Conservation (phyloP, 2,329 filamentous ascomycete species). For the Arthroderma sp. region DNA sequence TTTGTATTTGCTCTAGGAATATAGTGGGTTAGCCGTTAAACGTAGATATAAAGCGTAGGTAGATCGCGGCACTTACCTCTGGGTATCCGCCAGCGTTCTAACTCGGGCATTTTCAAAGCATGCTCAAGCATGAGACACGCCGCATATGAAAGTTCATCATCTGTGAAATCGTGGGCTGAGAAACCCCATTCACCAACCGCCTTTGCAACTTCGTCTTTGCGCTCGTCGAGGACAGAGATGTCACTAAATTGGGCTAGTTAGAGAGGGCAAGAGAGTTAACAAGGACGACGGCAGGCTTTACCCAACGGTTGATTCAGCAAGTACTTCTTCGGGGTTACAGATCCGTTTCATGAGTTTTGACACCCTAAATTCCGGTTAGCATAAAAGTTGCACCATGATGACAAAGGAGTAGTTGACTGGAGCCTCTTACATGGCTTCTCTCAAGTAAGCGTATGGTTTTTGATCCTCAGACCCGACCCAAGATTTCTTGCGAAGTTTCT, state of each 20-base stretch:
- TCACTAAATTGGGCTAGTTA: conserved; percentile 32
- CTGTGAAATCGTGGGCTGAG: conserved; percentile 74
- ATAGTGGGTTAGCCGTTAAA: not conserved
- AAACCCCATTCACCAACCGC: conserved; percentile 75
- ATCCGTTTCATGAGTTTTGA: conserved; percentile 81
- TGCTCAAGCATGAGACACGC: conserved; percentile 85
- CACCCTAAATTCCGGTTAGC: conserved; percentile 38
- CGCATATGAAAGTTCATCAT: conserved; percentile 79
- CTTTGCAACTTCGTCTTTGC: conserved; percentile 51
- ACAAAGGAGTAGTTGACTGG: conserved; percentile 2
- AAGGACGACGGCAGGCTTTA: not conserved
- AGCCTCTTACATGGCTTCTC: conserved; percentile 60
- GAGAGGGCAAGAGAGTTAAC: not conserved
- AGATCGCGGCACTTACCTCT: conserved; percentile 45
- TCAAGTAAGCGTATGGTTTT: conserved; percentile 75
- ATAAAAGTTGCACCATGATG: conserved; percentile 3
- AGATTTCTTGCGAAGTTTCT: conserved; percentile 67
- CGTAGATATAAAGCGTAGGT: too few species aligned
- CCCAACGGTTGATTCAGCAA: conserved; percentile 39
- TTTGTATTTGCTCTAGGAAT: conserved; percentile 58
- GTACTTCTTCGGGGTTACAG: conserved; percentile 54
- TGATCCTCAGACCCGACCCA: conserved; percentile 82
- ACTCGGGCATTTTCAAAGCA: conserved; percentile 65
- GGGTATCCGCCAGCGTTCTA: conserved; percentile 67
- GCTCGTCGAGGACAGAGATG: conserved; percentile 53